These are phyloP conservation scores for Cryptosporidium meleagridis DNA, from an alignment of 169 alveolate genomes.

Conservation along the genomic window DNA sequence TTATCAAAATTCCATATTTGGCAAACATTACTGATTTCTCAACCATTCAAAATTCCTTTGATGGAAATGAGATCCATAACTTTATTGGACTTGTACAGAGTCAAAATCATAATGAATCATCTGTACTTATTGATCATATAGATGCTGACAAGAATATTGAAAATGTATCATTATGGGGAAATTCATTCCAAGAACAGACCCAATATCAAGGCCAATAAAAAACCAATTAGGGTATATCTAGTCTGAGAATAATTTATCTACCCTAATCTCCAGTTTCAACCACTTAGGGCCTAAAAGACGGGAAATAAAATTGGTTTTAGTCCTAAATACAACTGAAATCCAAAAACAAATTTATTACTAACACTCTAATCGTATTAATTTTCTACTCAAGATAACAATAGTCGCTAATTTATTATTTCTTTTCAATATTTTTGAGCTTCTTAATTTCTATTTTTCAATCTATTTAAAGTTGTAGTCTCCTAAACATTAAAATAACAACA, in stretches of 20 bases:
- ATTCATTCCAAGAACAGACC: neutral
- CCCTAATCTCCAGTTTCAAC: neutral
- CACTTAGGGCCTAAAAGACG: neutral
- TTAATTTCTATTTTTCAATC: neutral
- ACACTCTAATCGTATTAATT: neutral
- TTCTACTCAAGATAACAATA: neutral
- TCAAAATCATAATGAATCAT: neutral
- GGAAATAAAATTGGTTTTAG: no score
- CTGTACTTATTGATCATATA: slow-evolving; percentile 5
- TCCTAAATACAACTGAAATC: neutral
- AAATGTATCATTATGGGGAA: slow-evolving; percentile 44
- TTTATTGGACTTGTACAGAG: neutral
- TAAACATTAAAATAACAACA: slow-evolving; percentile 56
- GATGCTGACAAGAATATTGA: neutral
- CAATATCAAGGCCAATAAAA: neutral
- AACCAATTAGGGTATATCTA: neutral
- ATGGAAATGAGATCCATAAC: neutral
- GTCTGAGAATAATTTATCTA: no score
- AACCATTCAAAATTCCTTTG: neutral
- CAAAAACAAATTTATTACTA: neutral
- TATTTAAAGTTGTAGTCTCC: slow-evolving; percentile 43
- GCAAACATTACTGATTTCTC: slow-evolving; percentile 18
- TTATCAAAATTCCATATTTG: slow-evolving; percentile 46
- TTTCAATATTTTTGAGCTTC: no score
- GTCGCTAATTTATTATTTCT: neutral